Conservation (phyloP, 306 rosid genomes). For the Boehmeria nivea region DNA sequence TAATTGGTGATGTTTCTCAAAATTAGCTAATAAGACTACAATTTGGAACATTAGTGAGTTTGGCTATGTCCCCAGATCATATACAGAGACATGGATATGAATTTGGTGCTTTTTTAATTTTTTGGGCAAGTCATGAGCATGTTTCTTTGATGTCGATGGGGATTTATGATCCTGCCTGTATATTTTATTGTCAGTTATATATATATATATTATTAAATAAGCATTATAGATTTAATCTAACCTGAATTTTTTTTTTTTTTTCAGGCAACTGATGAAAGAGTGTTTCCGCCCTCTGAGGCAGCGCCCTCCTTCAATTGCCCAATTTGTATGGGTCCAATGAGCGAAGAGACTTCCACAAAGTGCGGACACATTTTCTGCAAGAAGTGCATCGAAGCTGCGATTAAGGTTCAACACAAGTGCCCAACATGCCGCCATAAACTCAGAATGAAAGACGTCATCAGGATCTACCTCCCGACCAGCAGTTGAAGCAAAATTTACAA, state of each 20-base stretch:
- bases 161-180: too few relatives aligned
- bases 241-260: neutral
- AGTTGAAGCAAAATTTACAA: neutral
- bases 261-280: slow-evolving; percentile 25
- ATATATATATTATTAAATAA: too few relatives aligned
- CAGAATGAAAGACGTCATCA: slow-evolving; percentile 28
- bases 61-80: too few relatives aligned
- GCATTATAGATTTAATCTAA: neutral
- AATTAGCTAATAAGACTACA: too few relatives aligned
- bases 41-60: too few relatives aligned
- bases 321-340: slow-evolving; percentile 35
- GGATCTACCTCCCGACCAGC: slow-evolving; percentile 32
- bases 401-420: slow-evolving; percentile 36
- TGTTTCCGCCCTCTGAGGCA: neutral
- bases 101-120: too few relatives aligned
- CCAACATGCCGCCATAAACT: slow-evolving; percentile 33
- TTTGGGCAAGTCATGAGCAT: too few relatives aligned
- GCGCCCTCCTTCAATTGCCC: slow-evolving; percentile 34
- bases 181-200: too few relatives aligned
- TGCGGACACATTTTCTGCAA: slow-evolving; percentile 59
- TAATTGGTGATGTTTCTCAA: too few relatives aligned
- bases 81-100: too few relatives aligned
- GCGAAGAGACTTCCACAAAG: slow-evolving; percentile 42
- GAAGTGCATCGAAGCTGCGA: slow-evolving; percentile 38
- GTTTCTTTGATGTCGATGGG: too few relatives aligned